phyloP scores from a whole-genome alignment of 176 grass and related monocot species.

The Hyparrhenia diplandra region DNA sequence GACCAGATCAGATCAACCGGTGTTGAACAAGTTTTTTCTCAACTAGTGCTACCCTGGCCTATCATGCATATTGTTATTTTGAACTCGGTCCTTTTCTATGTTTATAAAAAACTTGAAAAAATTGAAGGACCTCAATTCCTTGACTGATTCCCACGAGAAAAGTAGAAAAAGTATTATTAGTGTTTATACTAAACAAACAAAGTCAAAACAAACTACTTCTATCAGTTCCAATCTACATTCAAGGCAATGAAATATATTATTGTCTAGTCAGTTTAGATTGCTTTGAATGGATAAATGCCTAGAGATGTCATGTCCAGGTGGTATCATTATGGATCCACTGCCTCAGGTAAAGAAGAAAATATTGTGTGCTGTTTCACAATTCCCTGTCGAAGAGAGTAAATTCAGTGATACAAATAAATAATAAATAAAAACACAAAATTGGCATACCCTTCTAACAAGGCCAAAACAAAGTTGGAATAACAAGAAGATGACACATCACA shows the following conservation, averaged over 20 bases:
- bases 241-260: not conserved
- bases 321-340: not conserved
- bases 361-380: not conserved
- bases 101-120: not conserved
- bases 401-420: not conserved
- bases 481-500: not conserved
- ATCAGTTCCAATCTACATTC: not conserved
- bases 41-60: not conserved
- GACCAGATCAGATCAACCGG: not conserved
- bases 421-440: not conserved
- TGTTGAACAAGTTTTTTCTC: not conserved
- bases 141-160: not conserved
- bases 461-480: not conserved
- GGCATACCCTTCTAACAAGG: not conserved
- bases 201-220: not conserved
- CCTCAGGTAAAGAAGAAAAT: not conserved
- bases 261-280: not conserved
- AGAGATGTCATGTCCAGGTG: not conserved
- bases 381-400: not conserved
- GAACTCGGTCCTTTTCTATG: not conserved
- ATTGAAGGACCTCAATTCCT: slow-evolving; percentile 1
- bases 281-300: not conserved
- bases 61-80: not conserved
- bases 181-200: not conserved
- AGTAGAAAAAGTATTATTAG: not conserved